These are phyloP conservation scores for Flaveria sonorensis DNA, from an alignment of 129 eudicot genomes.

Conservation along the genomic window DNA sequence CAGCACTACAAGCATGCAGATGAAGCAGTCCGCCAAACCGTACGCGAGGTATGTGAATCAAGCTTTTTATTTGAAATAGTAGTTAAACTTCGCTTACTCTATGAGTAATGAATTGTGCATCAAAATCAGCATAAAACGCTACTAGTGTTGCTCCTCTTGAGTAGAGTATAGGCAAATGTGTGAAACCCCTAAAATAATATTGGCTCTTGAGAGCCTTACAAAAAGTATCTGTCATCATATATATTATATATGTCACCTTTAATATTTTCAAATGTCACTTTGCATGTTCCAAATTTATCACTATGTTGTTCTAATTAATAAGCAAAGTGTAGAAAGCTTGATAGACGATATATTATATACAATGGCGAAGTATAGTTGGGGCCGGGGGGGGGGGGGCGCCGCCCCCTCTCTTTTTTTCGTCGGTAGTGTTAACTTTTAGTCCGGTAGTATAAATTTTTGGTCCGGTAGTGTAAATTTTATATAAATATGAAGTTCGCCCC, in stretches of 20 bases:
- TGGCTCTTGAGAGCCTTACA: conserved; percentile 4
- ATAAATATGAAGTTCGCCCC: no score
- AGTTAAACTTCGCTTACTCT: background rate
- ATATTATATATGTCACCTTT: background rate
- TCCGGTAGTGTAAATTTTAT: no score
- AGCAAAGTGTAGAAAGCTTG: background rate
- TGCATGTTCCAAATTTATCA: background rate
- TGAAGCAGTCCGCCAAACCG: conserved; percentile 1
- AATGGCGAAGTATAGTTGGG: no score
- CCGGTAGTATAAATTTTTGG: no score
- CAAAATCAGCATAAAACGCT: background rate
- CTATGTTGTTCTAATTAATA: background rate
- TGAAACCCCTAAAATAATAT: background rate
- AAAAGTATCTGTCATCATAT: background rate
- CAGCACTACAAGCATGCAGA: conserved; percentile 21
- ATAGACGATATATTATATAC: no score
- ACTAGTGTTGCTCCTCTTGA: background rate
- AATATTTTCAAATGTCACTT: background rate
- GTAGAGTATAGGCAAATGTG: background rate
- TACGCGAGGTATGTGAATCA: conserved; percentile 13
- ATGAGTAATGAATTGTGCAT: background rate
- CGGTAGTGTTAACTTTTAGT: no score
- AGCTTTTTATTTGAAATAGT: background rate
- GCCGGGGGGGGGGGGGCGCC: no score
- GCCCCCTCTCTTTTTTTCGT: no score